A percentile compares a stretch with the other conserved stretches of the same genome.
Conservation (phyloP, 2,329 filamentous ascomycete species). For the Colletotrichum filicis region DNA sequence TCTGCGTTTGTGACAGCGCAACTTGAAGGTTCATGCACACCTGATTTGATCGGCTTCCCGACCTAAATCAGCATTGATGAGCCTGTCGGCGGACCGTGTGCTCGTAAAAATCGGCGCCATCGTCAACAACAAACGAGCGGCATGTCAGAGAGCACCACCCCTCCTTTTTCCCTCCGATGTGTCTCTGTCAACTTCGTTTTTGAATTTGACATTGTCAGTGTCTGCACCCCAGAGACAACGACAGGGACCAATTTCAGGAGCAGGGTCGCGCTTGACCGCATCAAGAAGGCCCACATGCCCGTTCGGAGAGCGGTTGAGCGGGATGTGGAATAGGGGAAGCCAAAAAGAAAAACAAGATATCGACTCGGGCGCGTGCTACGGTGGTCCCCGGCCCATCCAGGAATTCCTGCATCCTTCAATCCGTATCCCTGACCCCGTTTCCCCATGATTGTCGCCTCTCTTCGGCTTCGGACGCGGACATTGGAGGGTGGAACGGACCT, state of each 20-base stretch:
- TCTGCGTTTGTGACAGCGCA: background rate
- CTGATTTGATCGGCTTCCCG: conserved; percentile 2
- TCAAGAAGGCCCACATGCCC: conserved; percentile 19
- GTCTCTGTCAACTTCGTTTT: conserved; percentile 1
- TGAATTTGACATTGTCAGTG: background rate
- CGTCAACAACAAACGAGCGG: conserved; percentile 8
- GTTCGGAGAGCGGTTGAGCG: conserved; percentile 8
- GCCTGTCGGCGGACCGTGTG: conserved; percentile 14
- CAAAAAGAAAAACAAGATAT: conserved; percentile 3
- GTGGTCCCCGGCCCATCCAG: background rate
- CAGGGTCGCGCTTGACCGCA: conserved; percentile 11
- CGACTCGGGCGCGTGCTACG: background rate
- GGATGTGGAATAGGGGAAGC: conserved; percentile 24
- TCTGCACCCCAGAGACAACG: conserved; percentile 15
- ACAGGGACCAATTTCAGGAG: background rate
- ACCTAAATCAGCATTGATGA: background rate
- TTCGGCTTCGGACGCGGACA: conserved; percentile 6
- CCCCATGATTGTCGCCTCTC: conserved; percentile 9
- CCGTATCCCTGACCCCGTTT: conserved; percentile 5
- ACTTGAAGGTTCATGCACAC: background rate
- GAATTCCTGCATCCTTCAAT: background rate
- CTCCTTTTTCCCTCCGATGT: background rate
- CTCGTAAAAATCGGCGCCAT: background rate
- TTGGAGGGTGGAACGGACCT: conserved; percentile 9
- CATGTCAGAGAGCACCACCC: conserved; percentile 11